Conservation (phyloP, 1,284 basidiomycete species). For the Malassezia dermatis region DNA sequence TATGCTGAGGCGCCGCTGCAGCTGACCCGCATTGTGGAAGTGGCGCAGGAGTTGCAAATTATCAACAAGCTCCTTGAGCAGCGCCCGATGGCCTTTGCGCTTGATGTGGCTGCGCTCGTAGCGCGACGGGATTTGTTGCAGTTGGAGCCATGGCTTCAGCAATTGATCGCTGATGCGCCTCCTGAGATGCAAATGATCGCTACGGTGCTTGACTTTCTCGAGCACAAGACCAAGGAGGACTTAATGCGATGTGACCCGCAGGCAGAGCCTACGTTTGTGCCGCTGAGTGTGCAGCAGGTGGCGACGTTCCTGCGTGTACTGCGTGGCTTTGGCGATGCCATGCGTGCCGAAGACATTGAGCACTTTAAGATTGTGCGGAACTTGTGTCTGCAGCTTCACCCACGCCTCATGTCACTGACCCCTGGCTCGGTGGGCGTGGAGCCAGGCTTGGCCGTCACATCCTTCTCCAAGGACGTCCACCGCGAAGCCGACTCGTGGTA, state of each 20-base stretch:
- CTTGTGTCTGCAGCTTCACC: conserved; percentile 85
- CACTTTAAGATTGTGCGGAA: conserved; percentile 87
- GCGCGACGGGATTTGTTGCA: conserved; percentile 87
- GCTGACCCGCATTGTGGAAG: conserved; percentile 84
- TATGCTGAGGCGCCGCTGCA: conserved; percentile 86
- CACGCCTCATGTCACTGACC: conserved; percentile 86
- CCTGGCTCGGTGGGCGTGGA: conserved; percentile 70
- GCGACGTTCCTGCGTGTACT: conserved; percentile 43
- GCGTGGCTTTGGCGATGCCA: conserved; percentile 44
- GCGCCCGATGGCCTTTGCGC: conserved; percentile 66
- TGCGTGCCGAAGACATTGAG: conserved; percentile 62
- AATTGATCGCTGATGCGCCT: conserved; percentile 67
- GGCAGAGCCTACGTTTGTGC: conserved; percentile 39
- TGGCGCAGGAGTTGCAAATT: conserved; percentile 87
- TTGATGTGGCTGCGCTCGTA: conserved; percentile 81
- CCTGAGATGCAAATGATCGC: conserved; percentile 64
- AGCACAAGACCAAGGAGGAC: conserved; percentile 42
- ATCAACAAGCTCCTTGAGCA: conserved; percentile 78
- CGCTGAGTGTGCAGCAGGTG: conserved; percentile 41
- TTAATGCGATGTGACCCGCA: conserved; percentile 42
- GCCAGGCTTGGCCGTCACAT: conserved; percentile 80
- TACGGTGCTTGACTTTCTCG: conserved; percentile 51
- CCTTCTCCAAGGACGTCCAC: conserved; percentile 78
- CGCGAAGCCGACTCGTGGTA: conserved; percentile 79
- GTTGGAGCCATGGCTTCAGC: conserved; percentile 88